Evolutionary conservation across 495 filamentous ascomycete species (phyloP), one percentile per base, ranked within the genome.

Genomic region (Neurospora terricola): DNA sequence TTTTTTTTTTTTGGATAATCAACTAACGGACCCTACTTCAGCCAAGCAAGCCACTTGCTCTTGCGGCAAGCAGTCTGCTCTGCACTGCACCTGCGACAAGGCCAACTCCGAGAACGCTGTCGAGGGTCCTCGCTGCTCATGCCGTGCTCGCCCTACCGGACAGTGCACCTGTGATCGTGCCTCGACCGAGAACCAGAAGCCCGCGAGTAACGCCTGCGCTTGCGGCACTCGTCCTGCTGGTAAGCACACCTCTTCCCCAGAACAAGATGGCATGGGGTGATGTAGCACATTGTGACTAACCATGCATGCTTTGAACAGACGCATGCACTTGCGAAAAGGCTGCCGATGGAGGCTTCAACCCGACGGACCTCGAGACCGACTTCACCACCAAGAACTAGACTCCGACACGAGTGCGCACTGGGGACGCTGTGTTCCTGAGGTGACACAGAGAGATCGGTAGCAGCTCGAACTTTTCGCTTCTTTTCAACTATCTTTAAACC

Each of bases 281-380:
- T 18, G 23, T 14, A 9, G 54, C 18, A 16, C 27, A 66, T 36
- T 16, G 23, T 69, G 62, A 71, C 72, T 48, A 72, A 40, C 45
- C 27, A 54, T 68, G 66, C 70, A 72, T 48, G 34, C 36, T 23
- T 62, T 23, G 18, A n/a, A 68, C 73, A 93, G 92, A 86, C 82
- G 90, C 92, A 4, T 96, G 93, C 85, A 94, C 91, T 14, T 97
- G 94, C 81, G 91, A 93, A 82, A 94, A 91, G 77, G 91, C 88
- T 9, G 78, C 85, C 43, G 87, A 86, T 71, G 84, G 86, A 73
- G 83, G 82, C 2, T 82, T 73, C 69, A 74, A 79, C 42, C 72
- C 86, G 71, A 81, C 88, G 3, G 84, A 86, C 23, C 84, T 88
- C 76, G 93, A 97, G 87, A 90, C 84, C 68, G 93, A 97, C 78